Base-by-base conservation (phyloP, 2,329 filamentous ascomycete genomes). In the Alternaria novae-zelandiae region DNA sequence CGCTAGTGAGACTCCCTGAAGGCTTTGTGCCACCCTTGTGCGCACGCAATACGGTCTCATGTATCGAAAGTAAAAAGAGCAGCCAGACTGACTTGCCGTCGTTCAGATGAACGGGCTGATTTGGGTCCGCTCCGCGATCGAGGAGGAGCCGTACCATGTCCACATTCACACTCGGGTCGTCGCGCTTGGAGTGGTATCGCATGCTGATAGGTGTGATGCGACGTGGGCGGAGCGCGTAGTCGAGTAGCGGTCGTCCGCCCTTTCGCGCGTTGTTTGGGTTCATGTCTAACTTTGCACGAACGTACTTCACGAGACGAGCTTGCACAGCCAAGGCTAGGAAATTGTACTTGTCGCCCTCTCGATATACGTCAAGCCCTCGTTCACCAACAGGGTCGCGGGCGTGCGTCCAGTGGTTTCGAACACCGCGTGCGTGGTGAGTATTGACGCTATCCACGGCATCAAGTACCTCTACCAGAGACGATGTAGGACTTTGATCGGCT, bases 391-490 rank as follows among this genome's bases (percentile, higher is more conserved):
- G 44, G 23, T 62, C 58, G 13, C 60, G 32, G 11, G 60, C 65
- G 1, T 64, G 45, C 6, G 63, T 68, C 68, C 65, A 66, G 50
- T 68, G 66, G 21, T 57, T 59, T 6, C 17, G 23, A 3, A 53
- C 20, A n/a, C 12, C 25, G 2, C 53, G 47, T 2, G 61, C 50
- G 45, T 64, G 54, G 25, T 59, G 32, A 20, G 45, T 59, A 45
- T 68, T 70, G 17, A 68, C 63, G 5, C 12, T 17, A 44, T 70
- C 59, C n/a, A 66, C n/a, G 15, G 65, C 61, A n/a, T 66, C 60
- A 1, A 70, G 47, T 1, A 68, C 32, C 1, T 7, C 11, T 5
- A 60, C 30, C 6, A 65, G 26, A 6, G 57, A 11, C 5, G 12
- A 17, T 2, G 43, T 32, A 0, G 49, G 15, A 1, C 1, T 4